Evolutionary conservation across 2,329 filamentous ascomycete genomes (phyloP), one percentile per base, ranked within the genome.

Genomic region (Ophiocordyceps unilateralis): DNA sequence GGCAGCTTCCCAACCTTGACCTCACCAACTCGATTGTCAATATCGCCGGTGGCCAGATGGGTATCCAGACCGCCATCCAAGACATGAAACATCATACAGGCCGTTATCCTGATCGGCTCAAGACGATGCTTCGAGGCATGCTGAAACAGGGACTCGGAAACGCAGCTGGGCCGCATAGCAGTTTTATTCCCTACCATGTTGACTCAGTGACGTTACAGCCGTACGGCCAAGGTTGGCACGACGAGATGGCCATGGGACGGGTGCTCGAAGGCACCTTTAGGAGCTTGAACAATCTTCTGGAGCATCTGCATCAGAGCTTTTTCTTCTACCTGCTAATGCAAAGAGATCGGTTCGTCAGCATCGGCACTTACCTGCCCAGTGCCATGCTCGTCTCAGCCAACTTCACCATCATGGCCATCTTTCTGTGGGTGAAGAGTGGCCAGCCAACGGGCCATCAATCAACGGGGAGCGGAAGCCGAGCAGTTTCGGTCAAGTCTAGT

Each of bases 301-400:
- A 98, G 63, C 88, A 98, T 58, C 70, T 98, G 47, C 91, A 98
- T 58, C 91, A 98, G 64, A 95, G 88, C 59, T 98, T 98, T 69
- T 98, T 98, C 73, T 96, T 98, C 65, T 98, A 98, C 59, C 69
- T 98, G 42, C 71, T 98, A 39, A 87, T 96, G 76, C 81, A 93
- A 51, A 76, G 80, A 24, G 84, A 91, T 53, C 79, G 88, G 11
- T 98, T 98, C 57, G 91, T 96, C 51, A 96, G 88, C 62, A 98
- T 98, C 49, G 91, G 91, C 15, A 98, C 89, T 1, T 98, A 98
- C 56, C 71, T 98, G 4, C 91, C 91, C 0, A 93, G 86, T 52
- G 91, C 91, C n/a, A 98, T 98, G 91, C 65, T 96, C 41, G 73
- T 98, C 45, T 91, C 91, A 2, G 83, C 81, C 38, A 95, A 88